phyloP scores from a whole-genome alignment of 192 early-diverging fungal species.

The Entomortierella parvispora region DNA sequence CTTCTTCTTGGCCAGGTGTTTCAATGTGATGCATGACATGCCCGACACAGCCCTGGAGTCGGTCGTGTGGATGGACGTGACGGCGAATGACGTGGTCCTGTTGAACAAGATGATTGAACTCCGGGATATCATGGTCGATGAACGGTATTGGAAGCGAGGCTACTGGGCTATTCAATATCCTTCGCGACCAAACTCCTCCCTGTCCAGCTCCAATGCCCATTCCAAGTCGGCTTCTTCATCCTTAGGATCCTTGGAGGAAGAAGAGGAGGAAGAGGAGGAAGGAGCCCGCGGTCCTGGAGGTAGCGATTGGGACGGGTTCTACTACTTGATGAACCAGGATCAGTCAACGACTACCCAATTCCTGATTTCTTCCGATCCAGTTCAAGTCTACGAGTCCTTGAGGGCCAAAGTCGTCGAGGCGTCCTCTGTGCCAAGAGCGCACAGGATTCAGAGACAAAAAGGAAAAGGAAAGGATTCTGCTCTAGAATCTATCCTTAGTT shows the following conservation, averaged over 20 bases:
- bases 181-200: too few species aligned
- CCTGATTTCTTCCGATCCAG: too few species aligned
- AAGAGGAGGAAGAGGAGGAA: neutral
- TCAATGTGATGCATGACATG: constrained; percentile 53
- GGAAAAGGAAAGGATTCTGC: too few species aligned
- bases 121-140: constrained; percentile 50
- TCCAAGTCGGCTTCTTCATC: neutral
- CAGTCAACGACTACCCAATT: too few species aligned
- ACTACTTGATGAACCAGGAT: constrained; percentile 43
- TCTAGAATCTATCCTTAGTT: too few species aligned
- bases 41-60: constrained; percentile 46
- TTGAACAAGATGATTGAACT: constrained; percentile 44
- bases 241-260: too few species aligned
- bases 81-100: constrained; percentile 32
- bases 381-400: neutral
- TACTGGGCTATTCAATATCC: constrained; percentile 35
- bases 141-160: constrained; percentile 46
- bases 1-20: constrained; percentile 46
- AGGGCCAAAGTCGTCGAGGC: too few species aligned
- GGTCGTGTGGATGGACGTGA: constrained; percentile 52
- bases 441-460: too few species aligned
- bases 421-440: too few species aligned
- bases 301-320: constrained; percentile 47
- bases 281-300: neutral
- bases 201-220: too few species aligned